phyloP scores from a whole-genome alignment of 495 filamentous ascomycete genomes.

The Bathelium albidoporum region DNA sequence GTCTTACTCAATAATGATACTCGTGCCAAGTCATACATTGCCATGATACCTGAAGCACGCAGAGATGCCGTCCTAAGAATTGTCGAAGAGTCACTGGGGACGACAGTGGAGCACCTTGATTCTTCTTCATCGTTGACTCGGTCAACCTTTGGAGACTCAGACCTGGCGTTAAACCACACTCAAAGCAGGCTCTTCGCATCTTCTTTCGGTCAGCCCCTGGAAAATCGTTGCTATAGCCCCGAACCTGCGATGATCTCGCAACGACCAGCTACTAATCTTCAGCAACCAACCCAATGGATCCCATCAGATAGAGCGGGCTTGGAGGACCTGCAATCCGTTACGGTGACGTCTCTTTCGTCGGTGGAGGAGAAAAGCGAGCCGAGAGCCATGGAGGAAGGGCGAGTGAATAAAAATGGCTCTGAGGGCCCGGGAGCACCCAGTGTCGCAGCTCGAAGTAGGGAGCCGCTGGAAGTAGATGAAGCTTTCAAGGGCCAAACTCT shows the following conservation, averaged over 20 bases:
- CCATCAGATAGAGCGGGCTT: slow-evolving; percentile 10
- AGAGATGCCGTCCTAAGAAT: slow-evolving; percentile 11
- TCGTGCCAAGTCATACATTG: slow-evolving; percentile 13
- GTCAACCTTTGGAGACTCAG: slow-evolving; percentile 6
- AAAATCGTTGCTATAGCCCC: slow-evolving; percentile 5
- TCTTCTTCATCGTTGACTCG: slow-evolving; percentile 9
- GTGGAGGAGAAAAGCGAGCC: slow-evolving; percentile 17
- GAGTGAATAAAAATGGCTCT: slow-evolving; percentile 13
- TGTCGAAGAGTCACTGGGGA: slow-evolving; percentile 14
- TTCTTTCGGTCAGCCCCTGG: slow-evolving; percentile 4
- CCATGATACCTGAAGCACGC: slow-evolving; percentile 15
- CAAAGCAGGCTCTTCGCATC: slow-evolving; percentile 9
- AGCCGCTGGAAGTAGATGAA: slow-evolving; percentile 15
- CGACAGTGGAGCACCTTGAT: slow-evolving; percentile 14
- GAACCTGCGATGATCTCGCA: slow-evolving; percentile 5
- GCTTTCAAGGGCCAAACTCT: slow-evolving; percentile 14
- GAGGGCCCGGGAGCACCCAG: slow-evolving; percentile 9
- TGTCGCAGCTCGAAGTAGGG: slow-evolving; percentile 14
- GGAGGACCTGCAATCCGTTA: slow-evolving; percentile 16
- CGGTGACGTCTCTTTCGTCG: slow-evolving; percentile 19
- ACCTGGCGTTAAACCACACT: slow-evolving; percentile 10
- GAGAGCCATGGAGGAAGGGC: slow-evolving; percentile 18
- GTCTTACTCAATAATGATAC: slow-evolving; percentile 15
- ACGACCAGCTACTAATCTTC: slow-evolving; percentile 9
- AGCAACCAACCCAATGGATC: slow-evolving; percentile 5